Conservation (phyloP, 345 rosid genomes). For the Capsella bursapastoris region DNA sequence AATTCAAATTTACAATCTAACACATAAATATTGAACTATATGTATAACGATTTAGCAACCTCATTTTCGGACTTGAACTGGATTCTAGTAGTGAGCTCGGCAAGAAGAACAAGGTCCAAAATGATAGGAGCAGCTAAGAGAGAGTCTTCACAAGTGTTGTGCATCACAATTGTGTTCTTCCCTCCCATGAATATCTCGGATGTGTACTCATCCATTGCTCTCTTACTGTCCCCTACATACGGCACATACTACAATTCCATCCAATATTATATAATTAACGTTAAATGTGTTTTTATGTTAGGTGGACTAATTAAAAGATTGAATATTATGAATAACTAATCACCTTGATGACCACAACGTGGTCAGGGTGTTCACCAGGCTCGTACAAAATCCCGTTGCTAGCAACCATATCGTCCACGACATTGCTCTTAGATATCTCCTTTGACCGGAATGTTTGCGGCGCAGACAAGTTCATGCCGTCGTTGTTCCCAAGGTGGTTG, state of each 20-base stretch:
- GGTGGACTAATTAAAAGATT: not conserved
- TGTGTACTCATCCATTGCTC: constrained; percentile 98
- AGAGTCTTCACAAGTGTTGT: constrained; percentile 97
- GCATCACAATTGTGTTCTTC: constrained; percentile 83
- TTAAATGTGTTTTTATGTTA: not conserved
- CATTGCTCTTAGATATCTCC: constrained; percentile 97
- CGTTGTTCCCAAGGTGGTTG: constrained; percentile 97
- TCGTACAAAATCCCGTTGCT: constrained; percentile 89
- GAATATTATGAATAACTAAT: not conserved
- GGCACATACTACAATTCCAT: constrained; percentile 75
- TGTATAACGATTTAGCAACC: constrained; percentile 46
- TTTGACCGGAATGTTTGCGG: constrained; percentile 97
- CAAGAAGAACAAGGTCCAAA: constrained; percentile 92
- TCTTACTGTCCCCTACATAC: constrained; percentile 96
- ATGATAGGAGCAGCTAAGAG: constrained; percentile 98
- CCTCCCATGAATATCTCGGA: constrained; percentile 99
- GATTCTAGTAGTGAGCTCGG: constrained; percentile 91
- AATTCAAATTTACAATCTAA: constrained; percentile 2
- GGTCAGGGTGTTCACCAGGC: constrained; percentile 99
- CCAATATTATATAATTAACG: not conserved
- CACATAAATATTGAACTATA: not conserved
- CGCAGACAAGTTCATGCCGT: constrained; percentile 97
- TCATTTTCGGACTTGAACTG: constrained; percentile 84
- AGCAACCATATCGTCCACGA: constrained; percentile 96
- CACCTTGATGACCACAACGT: constrained; percentile 99